Percentiles rank a stretch among this genome's conserved stretches.
Conservation (phyloP, 371 early-diverging fungal genomes). For the Actinomortierella wolfii region DNA sequence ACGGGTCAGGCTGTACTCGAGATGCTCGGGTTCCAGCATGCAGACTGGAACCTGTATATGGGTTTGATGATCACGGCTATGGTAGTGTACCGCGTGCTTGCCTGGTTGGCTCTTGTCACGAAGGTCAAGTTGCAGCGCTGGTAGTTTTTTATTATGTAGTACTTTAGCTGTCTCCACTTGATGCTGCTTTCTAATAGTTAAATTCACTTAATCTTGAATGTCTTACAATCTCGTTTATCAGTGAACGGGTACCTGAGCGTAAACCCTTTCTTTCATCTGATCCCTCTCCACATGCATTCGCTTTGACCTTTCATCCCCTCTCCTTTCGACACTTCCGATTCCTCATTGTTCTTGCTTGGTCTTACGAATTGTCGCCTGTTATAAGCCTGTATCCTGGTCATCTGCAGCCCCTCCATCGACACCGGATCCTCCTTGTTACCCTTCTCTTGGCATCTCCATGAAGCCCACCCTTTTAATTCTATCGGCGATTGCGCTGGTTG, state of each 20-base stretch:
- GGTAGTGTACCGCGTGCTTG: slow-evolving; percentile 19
- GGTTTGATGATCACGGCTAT: slow-evolving; percentile 31
- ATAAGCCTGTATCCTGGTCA: background rate
- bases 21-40: slow-evolving; percentile 24
- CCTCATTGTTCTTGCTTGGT: background rate
- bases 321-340: background rate
- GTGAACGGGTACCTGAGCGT: too few relatives aligned
- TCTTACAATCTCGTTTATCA: too few relatives aligned
- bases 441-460: too few relatives aligned
- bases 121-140: slow-evolving; percentile 37
- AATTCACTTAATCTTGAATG: too few relatives aligned
- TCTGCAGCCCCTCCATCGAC: too few relatives aligned
- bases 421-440: too few relatives aligned
- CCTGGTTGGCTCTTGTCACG: slow-evolving; percentile 25
- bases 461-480: slow-evolving; percentile 25
- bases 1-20: slow-evolving; percentile 27
- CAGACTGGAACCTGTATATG: slow-evolving; percentile 38
- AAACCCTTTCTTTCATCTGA: too few relatives aligned
- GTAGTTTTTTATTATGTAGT: slow-evolving; percentile 5
- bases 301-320: background rate
- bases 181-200: too few relatives aligned
- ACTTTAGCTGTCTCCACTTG: background rate
- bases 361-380: background rate
- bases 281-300: too few relatives aligned
- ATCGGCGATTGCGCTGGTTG: slow-evolving; percentile 25